Evolutionary conservation across 2,329 filamentous ascomycete species (phyloP).

Genomic region (Colletotrichum simmondsii): DNA sequence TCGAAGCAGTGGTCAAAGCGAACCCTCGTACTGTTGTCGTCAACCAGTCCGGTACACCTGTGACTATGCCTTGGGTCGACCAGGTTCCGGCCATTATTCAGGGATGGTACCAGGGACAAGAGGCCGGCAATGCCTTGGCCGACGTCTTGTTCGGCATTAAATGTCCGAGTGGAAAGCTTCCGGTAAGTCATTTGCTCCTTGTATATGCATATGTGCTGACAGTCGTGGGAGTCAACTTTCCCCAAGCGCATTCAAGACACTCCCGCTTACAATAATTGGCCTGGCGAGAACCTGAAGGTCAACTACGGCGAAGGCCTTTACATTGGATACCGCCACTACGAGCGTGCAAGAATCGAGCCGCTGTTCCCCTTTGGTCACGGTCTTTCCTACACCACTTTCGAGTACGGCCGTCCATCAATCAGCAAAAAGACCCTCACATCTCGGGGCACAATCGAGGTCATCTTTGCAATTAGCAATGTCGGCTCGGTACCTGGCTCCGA

Average conservation of each 20-base stretch:
- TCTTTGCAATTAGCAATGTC: conserved; percentile 63
- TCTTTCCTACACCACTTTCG: conserved; percentile 77
- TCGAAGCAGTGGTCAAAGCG: conserved; percentile 69
- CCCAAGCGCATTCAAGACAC: conserved; percentile 72
- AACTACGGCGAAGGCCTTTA: conserved; percentile 79
- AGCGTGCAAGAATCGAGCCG: conserved; percentile 67
- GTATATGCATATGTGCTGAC: background rate
- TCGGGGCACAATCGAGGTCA: conserved; percentile 54
- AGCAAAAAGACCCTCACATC: conserved; percentile 52
- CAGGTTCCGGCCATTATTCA: conserved; percentile 75
- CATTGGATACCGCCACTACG: conserved; percentile 80
- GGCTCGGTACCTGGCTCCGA: conserved; percentile 68
- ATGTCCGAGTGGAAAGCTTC: conserved; percentile 76
- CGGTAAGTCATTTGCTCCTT: conserved; percentile 50
- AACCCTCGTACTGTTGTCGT: conserved; percentile 76
- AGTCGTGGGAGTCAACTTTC: conserved; percentile 65
- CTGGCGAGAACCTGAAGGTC: conserved; percentile 74
- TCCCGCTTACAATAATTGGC: conserved; percentile 79
- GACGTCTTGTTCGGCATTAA: conserved; percentile 73
- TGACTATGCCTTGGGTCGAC: conserved; percentile 77
- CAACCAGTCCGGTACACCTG: conserved; percentile 75
- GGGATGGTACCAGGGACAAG: conserved; percentile 80
- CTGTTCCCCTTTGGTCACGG: conserved; percentile 81
- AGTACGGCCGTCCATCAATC: conserved; percentile 68
- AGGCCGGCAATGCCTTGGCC: conserved; percentile 76